Conservation (phyloP, 2,329 filamentous ascomycete genomes). For the Fonsecaea pugnacius region DNA sequence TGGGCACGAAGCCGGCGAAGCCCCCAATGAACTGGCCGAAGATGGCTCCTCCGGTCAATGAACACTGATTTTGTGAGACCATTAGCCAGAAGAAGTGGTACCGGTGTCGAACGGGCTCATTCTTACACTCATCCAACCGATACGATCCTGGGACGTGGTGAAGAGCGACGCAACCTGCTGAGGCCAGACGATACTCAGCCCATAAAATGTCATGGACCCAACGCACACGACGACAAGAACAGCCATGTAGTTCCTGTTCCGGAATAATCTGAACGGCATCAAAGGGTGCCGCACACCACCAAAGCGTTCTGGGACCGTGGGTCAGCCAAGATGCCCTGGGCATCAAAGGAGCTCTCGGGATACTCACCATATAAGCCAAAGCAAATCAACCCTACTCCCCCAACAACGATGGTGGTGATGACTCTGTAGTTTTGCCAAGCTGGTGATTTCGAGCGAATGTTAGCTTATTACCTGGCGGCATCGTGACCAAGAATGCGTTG, state of each 20-base stretch:
- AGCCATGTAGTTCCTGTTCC: slow-evolving; percentile 47
- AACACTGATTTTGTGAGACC: too few relatives aligned
- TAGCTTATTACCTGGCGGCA: too few relatives aligned
- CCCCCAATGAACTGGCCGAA: neutral
- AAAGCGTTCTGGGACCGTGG: slow-evolving; percentile 38
- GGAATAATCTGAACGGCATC: slow-evolving; percentile 50
- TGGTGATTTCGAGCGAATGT: neutral
- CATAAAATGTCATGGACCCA: slow-evolving; percentile 53
- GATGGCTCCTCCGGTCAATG: neutral
- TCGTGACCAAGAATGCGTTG: too few relatives aligned
- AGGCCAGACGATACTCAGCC: slow-evolving; percentile 53
- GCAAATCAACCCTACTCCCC: neutral
- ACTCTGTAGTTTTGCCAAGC: neutral
- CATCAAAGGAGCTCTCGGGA: too few relatives aligned
- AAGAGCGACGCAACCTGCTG: slow-evolving; percentile 49
- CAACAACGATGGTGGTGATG: neutral
- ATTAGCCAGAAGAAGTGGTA: too few relatives aligned
- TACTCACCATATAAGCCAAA: neutral
- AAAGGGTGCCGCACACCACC: slow-evolving; percentile 44
- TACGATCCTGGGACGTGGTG: slow-evolving; percentile 43
- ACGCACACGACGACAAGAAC: slow-evolving; percentile 43
- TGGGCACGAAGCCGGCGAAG: slow-evolving; percentile 29
- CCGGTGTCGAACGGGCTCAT: too few relatives aligned
- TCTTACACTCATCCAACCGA: slow-evolving; percentile 45
- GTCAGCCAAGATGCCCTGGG: slow-evolving; percentile 44